phyloP scores from a whole-genome alignment of 371 early-diverging fungal genomes.

The Mucor saturninus region DNA sequence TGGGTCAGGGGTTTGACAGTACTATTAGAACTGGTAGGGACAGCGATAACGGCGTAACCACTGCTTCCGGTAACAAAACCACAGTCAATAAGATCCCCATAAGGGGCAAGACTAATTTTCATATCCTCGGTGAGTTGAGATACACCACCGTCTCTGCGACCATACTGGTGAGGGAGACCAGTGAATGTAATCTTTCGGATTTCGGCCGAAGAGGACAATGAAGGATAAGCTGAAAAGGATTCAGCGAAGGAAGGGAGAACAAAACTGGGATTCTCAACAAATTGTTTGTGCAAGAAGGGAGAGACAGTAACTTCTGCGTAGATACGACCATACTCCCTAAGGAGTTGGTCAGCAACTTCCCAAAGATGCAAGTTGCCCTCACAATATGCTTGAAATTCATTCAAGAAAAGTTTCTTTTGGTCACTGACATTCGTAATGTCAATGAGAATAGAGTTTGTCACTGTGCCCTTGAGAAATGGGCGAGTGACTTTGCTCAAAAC shows the following conservation, averaged over 20 bases:
- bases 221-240: no score
- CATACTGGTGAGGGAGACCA: constrained; percentile 4
- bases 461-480: no score
- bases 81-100: constrained; percentile 3
- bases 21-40: constrained; percentile 35
- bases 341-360: not conserved
- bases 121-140: not conserved
- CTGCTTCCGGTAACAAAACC: not conserved
- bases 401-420: no score
- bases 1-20: constrained; percentile 49
- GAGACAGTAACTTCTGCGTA: constrained; percentile 6
- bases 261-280: not conserved
- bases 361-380: no score
- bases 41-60: not conserved
- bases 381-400: no score
- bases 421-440: no score
- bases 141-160: not conserved
- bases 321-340: not conserved
- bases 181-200: not conserved
- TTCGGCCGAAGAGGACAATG: not conserved
- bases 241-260: constrained; percentile 4
- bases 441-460: no score
- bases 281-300: not conserved
- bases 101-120: not conserved
- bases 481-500: no score